Evolutionary conservation across 257 asterid species (phyloP), one percentile per base, ranked within the genome.

Genomic region (Solanum raphanifolium): DNA sequence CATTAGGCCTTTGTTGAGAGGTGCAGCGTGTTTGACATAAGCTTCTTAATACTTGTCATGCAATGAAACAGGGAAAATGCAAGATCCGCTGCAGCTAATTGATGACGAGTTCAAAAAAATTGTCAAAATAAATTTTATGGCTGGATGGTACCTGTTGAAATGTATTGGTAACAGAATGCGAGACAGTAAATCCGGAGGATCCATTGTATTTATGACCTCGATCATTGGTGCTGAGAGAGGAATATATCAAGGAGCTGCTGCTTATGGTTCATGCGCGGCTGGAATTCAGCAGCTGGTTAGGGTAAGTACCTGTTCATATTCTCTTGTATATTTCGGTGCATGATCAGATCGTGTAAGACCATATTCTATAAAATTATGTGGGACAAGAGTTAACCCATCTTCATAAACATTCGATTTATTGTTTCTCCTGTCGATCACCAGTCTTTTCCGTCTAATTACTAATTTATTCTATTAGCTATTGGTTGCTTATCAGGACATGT

Each of bases 261-360:
- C 98, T 76, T 97, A 94, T 88, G 99, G 99, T 87, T 93, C 99
- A 4, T 95, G 98, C 93, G 89, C 95, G 87, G 99, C 98, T 87
- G 98, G 98, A 88, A 87, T 95, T 35, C 96, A 97, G 87, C 99
- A 97, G 95, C 93, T 97, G 39, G 98, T 90, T 29, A 90, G 98
- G 94, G 99, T 97, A 90, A 94, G 94, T 83, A 34, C 71, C 55
- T 78, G 84, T 60, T 86, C 29, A 46, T 4, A 32, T 41, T 34
- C 62, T 55, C 82, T 75, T 21, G 58, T 68, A 18, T 81, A 20
- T 46, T 81, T 16, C 18, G 66, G 68, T 81, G 85, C 69, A 81
- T 81, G 68, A 81, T 81, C 27, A 81, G 27, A 29, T 9, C 4
- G 5, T 27, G 66, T 46, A 8, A 9, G 69, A 81, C 41, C 41